phyloP scores from a whole-genome alignment of 106 monocot genomes.

The Phalaenopsis aphrodite region DNA sequence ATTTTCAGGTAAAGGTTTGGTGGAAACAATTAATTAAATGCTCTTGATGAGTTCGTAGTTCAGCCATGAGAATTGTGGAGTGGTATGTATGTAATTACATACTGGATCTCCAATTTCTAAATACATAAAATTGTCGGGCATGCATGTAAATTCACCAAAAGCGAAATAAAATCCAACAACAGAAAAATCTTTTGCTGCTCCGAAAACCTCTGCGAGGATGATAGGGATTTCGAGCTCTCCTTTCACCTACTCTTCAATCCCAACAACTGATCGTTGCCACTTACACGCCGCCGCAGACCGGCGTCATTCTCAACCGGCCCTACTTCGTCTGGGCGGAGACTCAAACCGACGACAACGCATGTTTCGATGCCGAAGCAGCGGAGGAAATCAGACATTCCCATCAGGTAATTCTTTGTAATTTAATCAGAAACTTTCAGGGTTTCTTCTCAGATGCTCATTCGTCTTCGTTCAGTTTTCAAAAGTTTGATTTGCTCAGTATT shows the following conservation, averaged over 20 bases:
- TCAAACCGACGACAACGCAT: not conserved
- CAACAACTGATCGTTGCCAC: not conserved
- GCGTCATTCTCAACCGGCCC: not conserved
- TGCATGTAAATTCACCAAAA: too few species aligned
- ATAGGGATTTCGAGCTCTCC: conserved; percentile 3
- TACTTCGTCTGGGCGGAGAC: not conserved
- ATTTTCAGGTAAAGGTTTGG: too few species aligned
- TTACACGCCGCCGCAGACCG: not conserved
- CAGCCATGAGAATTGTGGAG: too few species aligned
- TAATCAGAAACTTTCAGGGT: not conserved
- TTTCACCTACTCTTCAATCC: not conserved
- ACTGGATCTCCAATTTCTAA: too few species aligned
- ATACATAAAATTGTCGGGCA: too few species aligned
- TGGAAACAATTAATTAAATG: too few species aligned
- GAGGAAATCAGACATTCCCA: not conserved
- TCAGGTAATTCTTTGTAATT: not conserved
- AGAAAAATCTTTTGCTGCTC: not conserved
- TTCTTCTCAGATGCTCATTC: not conserved
- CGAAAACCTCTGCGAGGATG: not conserved
- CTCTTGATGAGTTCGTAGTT: too few species aligned
- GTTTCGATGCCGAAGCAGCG: conserved; percentile 1
- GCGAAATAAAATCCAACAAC: too few species aligned
- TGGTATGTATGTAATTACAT: too few species aligned
- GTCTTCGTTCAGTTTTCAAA: not conserved
- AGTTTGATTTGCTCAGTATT: not conserved